phyloP scores from a whole-genome alignment of 352 stramenopile species.

The Phytophthora sp. region DNA sequence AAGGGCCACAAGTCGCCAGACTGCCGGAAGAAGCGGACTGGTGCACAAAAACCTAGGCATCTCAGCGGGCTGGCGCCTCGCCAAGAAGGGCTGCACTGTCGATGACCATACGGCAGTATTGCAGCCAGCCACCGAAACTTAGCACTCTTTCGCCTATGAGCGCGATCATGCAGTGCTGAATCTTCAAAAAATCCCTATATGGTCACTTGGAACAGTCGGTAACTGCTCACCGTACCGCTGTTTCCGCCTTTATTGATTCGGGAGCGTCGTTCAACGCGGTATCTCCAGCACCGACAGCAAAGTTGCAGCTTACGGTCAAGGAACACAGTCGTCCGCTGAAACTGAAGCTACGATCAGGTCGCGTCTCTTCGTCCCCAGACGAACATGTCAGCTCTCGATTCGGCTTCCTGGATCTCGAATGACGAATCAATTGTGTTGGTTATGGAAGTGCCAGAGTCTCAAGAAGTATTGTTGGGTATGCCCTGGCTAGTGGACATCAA shows the following conservation, averaged over 20 bases:
- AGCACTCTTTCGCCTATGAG: constrained; percentile 13
- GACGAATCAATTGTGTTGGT: neutral
- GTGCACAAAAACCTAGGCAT: constrained; percentile 13
- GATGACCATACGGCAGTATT: constrained; percentile 20
- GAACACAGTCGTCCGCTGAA: constrained; percentile 5
- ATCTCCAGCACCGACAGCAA: neutral
- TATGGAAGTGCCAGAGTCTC: neutral
- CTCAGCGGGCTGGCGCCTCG: constrained; percentile 12
- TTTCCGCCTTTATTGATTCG: constrained; percentile 5
- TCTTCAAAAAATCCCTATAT: constrained; percentile 22
- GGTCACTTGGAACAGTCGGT: constrained; percentile 17
- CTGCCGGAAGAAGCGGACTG: constrained; percentile 8
- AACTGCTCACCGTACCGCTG: neutral
- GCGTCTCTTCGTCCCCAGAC: constrained; percentile 17
- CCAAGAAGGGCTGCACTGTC: constrained; percentile 8
- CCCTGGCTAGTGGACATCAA: neutral
- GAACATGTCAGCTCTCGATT: constrained; percentile 1
- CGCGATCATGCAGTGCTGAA: constrained; percentile 9
- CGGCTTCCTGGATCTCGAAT: neutral
- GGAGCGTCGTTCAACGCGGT: constrained; percentile 14
- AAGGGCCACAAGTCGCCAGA: constrained; percentile 20
- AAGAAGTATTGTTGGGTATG: neutral
- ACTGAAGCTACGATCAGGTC: constrained; percentile 7
- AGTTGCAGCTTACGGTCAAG: neutral
- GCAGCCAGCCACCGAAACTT: constrained; percentile 2